Evolutionary conservation across 2,329 filamentous ascomycete genomes (phyloP).

Genomic region (Xylaria arbuscula): DNA sequence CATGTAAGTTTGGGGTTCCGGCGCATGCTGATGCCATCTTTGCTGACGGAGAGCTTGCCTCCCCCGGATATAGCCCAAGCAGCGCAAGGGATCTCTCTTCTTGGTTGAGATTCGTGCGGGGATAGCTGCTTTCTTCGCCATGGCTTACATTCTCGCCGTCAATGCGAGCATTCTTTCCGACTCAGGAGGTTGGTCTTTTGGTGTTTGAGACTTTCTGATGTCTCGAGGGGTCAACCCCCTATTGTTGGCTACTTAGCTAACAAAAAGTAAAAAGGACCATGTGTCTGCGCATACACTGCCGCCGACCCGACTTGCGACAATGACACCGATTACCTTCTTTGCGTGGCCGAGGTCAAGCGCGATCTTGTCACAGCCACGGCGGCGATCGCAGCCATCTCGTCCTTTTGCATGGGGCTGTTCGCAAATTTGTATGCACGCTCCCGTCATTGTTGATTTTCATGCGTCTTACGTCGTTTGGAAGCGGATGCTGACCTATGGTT

Average conservation of each 20-base stretch:
- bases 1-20: slow-evolving; percentile 69
- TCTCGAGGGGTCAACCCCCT: background rate
- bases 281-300: slow-evolving; percentile 70
- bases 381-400: slow-evolving; percentile 80
- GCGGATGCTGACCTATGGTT: slow-evolving; percentile 30
- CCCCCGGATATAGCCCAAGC: slow-evolving; percentile 63
- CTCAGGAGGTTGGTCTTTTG: slow-evolving; percentile 43
- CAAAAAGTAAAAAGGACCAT: slow-evolving; percentile 71
- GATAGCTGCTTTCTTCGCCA: slow-evolving; percentile 76
- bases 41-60: slow-evolving; percentile 23
- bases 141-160: slow-evolving; percentile 65
- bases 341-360: slow-evolving; percentile 72
- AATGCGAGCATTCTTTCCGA: slow-evolving; percentile 49
- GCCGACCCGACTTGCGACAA: slow-evolving; percentile 64
- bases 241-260: slow-evolving; percentile 62
- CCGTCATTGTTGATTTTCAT: background rate
- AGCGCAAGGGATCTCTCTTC: slow-evolving; percentile 80
- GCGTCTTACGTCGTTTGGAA: slow-evolving; percentile 16
- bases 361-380: slow-evolving; percentile 88
- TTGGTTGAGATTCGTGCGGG: slow-evolving; percentile 87
- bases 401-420: slow-evolving; percentile 85
- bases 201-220: slow-evolving; percentile 56
- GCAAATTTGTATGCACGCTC: slow-evolving; percentile 72
- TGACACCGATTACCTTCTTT: slow-evolving; percentile 72
- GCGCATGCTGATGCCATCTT: slow-evolving; percentile 31